Evolutionary conservation across 257 asterid genomes (phyloP).

Genomic region (Solanum sitiens): DNA sequence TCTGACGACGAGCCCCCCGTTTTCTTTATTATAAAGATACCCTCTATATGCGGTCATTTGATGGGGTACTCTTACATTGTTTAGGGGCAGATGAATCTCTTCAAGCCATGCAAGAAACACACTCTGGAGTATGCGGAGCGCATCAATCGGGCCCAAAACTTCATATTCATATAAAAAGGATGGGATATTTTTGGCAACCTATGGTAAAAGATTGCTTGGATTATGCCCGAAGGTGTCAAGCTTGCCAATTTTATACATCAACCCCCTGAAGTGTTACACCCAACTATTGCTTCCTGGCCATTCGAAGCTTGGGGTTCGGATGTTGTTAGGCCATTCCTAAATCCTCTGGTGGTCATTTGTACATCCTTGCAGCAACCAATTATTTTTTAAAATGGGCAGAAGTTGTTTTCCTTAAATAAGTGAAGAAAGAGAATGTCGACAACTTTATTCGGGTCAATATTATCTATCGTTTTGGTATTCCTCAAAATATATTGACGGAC

Average conservation of each 20-base stretch:
- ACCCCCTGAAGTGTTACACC: not conserved
- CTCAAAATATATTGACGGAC: too few species aligned
- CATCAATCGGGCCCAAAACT: not conserved
- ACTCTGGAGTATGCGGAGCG: not conserved
- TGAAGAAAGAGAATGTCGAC: too few species aligned
- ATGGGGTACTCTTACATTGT: not conserved
- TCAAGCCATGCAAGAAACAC: not conserved
- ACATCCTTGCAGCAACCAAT: not conserved
- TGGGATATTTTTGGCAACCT: too few species aligned
- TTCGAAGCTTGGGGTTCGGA: not conserved
- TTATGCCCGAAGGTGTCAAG: too few species aligned
- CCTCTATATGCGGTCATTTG: too few species aligned
- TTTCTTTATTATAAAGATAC: too few species aligned
- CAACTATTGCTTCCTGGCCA: not conserved
- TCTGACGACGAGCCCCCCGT: accelerated
- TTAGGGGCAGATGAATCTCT: not conserved
- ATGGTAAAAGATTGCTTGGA: too few species aligned
- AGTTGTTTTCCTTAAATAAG: too few species aligned
- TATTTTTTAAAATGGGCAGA: not conserved
- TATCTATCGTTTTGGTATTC: too few species aligned
- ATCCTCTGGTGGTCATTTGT: not conserved
- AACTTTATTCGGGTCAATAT: too few species aligned
- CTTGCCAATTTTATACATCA: not conserved
- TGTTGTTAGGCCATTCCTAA: not conserved
- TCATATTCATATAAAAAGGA: too few species aligned